phyloP scores from a whole-genome alignment of 257 asterid species.

The Przewalskia tangutica region DNA sequence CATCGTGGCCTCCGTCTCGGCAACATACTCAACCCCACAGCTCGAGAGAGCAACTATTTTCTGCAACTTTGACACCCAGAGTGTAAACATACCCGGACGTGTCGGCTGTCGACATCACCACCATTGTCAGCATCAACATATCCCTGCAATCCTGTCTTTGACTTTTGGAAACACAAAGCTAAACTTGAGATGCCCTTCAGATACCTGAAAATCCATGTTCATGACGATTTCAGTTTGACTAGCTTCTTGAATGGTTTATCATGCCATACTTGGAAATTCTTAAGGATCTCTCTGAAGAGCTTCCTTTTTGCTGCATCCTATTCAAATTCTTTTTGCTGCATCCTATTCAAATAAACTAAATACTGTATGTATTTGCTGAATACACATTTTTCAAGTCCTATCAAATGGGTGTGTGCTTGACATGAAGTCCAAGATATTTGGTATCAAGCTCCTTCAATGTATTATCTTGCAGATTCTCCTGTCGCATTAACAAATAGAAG shows the following conservation, averaged over 20 bases:
- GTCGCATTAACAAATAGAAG: neutral
- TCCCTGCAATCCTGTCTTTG: too few species aligned
- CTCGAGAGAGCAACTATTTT: too few species aligned
- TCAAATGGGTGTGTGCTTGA: neutral
- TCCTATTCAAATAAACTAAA: neutral
- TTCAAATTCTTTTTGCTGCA: neutral
- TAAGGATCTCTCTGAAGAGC: neutral
- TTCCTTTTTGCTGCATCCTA: neutral
- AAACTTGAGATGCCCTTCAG: too few species aligned
- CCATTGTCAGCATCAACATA: too few species aligned
- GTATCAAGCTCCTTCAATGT: neutral
- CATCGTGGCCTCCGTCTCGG: too few species aligned
- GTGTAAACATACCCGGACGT: too few species aligned
- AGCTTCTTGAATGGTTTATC: neutral
- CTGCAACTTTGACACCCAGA: too few species aligned
- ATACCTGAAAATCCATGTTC: too few species aligned
- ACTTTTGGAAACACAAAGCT: too few species aligned
- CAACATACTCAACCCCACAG: too few species aligned
- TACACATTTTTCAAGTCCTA: neutral
- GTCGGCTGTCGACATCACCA: too few species aligned
- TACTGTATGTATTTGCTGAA: neutral
- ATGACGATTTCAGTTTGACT: neutral
- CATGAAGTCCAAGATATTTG: neutral
- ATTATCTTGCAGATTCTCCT: neutral
- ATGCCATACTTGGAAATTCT: neutral